These are phyloP conservation scores for Trichoderma sp. DNA, from an alignment of 2,329 filamentous ascomycete species.

Conservation along the genomic window DNA sequence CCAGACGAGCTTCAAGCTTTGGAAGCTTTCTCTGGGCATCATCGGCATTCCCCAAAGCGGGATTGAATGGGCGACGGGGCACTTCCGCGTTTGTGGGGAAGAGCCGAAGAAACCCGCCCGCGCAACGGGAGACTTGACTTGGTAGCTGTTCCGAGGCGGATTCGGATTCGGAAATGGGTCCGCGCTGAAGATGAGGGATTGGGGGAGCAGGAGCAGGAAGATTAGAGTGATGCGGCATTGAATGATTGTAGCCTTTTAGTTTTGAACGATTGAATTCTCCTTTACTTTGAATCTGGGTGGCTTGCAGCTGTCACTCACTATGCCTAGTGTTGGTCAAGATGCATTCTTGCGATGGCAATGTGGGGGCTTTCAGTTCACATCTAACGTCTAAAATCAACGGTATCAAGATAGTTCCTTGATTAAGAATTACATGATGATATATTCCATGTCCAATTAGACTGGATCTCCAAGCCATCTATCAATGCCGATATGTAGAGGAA, in stretches of 20 bases:
- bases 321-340: too few relatives aligned
- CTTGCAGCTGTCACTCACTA: neutral
- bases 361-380: neutral
- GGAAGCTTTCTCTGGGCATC: slow-evolving; percentile 4
- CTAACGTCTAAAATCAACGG: too few relatives aligned
- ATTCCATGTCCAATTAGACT: neutral
- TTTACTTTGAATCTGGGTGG: neutral
- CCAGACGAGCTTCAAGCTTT: neutral
- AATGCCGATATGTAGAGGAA: slow-evolving; percentile 1
- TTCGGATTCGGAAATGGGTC: slow-evolving; percentile 20
- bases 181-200: neutral
- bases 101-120: slow-evolving; percentile 22
- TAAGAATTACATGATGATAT: neutral
- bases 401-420: too few relatives aligned
- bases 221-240: too few relatives aligned
- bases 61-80: slow-evolving; percentile 1
- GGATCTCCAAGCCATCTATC: slow-evolving; percentile 7
- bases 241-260: too few relatives aligned
- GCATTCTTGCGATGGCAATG: too few relatives aligned
- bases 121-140: neutral
- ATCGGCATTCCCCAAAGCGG: slow-evolving; percentile 19
- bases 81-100: slow-evolving; percentile 27
- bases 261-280: too few relatives aligned
- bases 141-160: slow-evolving; percentile 19
- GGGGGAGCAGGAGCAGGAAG: neutral